Evolutionary conservation across 805 yeast species (phyloP), one percentile per base, ranked within the genome.

Genomic region (Zygosaccharomyces bisporus): DNA sequence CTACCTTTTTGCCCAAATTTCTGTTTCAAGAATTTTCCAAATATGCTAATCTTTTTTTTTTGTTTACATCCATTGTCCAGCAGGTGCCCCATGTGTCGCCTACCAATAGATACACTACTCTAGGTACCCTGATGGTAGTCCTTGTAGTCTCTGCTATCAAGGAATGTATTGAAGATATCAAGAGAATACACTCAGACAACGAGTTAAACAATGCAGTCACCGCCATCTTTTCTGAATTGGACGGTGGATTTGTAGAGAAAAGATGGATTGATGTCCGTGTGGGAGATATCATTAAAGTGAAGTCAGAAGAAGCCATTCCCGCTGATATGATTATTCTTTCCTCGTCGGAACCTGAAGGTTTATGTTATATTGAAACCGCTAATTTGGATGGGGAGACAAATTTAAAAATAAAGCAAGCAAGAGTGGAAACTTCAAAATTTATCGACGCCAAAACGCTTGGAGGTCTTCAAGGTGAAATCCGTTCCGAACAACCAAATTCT

Each of bases 301-400:
- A 75, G 45, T 86, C 87, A 34, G 97, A 88, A 57, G 95, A 91
- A 50, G 83, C 95, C 0, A 77, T 93, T 45, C 99, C 99, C 0
- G 98, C 99, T 0, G 99, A 93, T 69, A 58, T 93, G 44, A 73
- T 91, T 13, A 66, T 95, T 13, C 62, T 93, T 25, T 80, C 93
- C 18, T 88, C 97, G 0, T 91, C 98, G 0, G 99, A 93, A 64
- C 99, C 99, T 0, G 98, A 91, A 66, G 99, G 99, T 2, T 72
- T 93, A 49, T 95, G 99, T 64, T 93, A 93, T 58, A 87, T 95
- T 44, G 99, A 93, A 66, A 93, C 99, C 1, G 96, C 99, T 0
- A 93, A 93, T 58, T 71, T 93, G 54, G 99, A 93, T 66, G 99
- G 99, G 45, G 99, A 93, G 64, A 95, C 99, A 0, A 93, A 93